Conservation (phyloP, 2,329 filamentous ascomycete species). For the Cladosporium sp. region DNA sequence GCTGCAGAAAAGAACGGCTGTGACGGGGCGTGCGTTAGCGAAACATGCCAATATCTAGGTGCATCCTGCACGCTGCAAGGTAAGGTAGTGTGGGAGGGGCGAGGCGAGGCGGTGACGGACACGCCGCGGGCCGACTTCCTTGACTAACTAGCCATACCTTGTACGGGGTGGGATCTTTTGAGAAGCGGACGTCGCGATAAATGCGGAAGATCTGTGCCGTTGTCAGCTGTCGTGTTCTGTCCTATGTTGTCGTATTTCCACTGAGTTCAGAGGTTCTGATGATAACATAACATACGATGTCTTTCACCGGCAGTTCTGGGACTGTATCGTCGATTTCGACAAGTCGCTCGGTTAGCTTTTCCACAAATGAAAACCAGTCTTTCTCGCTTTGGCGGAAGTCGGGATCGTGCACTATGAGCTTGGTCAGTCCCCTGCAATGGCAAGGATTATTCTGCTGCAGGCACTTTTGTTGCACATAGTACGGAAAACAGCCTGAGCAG, state of each 20-base stretch:
- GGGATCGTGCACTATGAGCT: conserved; percentile 63
- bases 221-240: background rate
- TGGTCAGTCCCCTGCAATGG: background rate
- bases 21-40: conserved; percentile 18
- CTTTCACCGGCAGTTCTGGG: conserved; percentile 80
- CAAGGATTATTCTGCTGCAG: background rate
- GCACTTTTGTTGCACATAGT: conserved; percentile 1
- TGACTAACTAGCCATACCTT: conserved; percentile 50
- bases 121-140: conserved; percentile 9
- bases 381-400: conserved; percentile 74
- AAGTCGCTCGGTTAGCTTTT: conserved; percentile 65
- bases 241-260: no score
- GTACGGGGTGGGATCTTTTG: conserved; percentile 79
- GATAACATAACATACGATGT: conserved; percentile 53
- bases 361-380: conserved; percentile 78
- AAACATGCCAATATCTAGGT: conserved; percentile 8
- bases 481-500: background rate
- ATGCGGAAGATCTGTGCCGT: conserved; percentile 67
- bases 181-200: conserved; percentile 81
- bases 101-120: conserved; percentile 8
- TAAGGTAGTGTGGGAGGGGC: conserved; percentile 2
- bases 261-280: no score
- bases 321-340: conserved; percentile 72
- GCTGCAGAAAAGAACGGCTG: conserved; percentile 78
- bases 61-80: conserved; percentile 11